These are phyloP conservation scores for Jamesozyma piceae DNA, from an alignment of 805 yeast species.

Conservation along the genomic window DNA sequence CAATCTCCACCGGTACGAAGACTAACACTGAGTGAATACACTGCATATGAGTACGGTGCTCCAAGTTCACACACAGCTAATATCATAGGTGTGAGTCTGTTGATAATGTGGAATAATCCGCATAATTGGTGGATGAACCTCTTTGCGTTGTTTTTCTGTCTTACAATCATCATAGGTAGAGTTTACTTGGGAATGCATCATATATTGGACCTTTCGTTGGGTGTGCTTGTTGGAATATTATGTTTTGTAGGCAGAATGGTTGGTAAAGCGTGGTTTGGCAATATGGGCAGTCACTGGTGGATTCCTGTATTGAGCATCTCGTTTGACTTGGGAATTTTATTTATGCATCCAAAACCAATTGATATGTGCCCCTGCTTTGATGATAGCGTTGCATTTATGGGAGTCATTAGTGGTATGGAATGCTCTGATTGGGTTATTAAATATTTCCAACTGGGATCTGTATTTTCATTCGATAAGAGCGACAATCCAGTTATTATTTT, in stretches of 20 bases:
- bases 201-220: slow-evolving; percentile 60
- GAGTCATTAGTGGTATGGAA: slow-evolving; percentile 75
- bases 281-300: slow-evolving; percentile 27
- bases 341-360: slow-evolving; percentile 71
- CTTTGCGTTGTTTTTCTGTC: slow-evolving; percentile 39
- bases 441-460: slow-evolving; percentile 9
- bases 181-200: slow-evolving; percentile 98
- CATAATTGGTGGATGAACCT: neutral
- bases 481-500: slow-evolving; percentile 23
- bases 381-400: slow-evolving; percentile 87
- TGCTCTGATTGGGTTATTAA: slow-evolving; percentile 45
- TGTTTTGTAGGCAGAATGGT: slow-evolving; percentile 41
- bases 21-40: slow-evolving; percentile 82
- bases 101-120: slow-evolving; percentile 27
- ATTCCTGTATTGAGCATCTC: slow-evolving; percentile 30
- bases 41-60: slow-evolving; percentile 88
- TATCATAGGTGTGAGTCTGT: slow-evolving; percentile 71
- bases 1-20: slow-evolving; percentile 84
- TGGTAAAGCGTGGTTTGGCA: slow-evolving; percentile 19
- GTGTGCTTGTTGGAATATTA: slow-evolving; percentile 51
- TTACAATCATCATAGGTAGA: slow-evolving; percentile 67
- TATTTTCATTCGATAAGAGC: slow-evolving; percentile 7
- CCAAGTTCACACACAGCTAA: slow-evolving; percentile 94
- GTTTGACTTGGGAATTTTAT: slow-evolving; percentile 33
- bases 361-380: slow-evolving; percentile 96